Conservation (phyloP, 108 stramenopile species). For the Nannochloropsis oceanica region DNA sequence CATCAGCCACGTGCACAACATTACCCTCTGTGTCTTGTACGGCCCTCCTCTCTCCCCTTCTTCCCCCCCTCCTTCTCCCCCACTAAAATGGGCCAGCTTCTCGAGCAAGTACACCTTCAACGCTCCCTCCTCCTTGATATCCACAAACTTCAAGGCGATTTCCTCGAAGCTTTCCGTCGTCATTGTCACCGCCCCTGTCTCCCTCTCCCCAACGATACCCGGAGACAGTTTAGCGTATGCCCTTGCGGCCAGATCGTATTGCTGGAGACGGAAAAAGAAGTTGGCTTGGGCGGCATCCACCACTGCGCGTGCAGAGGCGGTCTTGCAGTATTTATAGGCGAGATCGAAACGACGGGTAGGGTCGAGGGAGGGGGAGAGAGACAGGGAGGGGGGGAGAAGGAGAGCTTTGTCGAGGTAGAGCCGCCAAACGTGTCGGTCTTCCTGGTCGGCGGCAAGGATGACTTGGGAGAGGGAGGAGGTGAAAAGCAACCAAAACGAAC, state of each 20-base stretch:
- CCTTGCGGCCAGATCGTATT: not conserved
- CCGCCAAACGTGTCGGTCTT: constrained; percentile 22
- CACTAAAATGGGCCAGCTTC: constrained; percentile 4
- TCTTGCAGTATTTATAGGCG: constrained; percentile 11
- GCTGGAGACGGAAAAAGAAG: not conserved
- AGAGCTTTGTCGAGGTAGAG: constrained; percentile 22
- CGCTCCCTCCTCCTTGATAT: constrained; percentile 3
- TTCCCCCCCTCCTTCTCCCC: not conserved
- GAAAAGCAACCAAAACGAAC: not conserved
- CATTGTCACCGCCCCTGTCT: not conserved
- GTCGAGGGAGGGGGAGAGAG: not conserved
- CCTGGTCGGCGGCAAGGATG: not conserved
- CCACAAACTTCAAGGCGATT: constrained; percentile 22
- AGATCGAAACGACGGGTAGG: constrained; percentile 5
- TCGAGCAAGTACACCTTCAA: constrained; percentile 11
- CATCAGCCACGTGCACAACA: constrained; percentile 30
- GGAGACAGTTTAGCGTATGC: not conserved
- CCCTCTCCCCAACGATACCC: not conserved
- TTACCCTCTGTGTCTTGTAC: constrained; percentile 17
- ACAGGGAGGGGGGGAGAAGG: not conserved
- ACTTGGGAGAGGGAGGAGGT: not conserved
- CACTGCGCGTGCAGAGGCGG: not conserved
- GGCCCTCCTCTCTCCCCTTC: constrained; percentile 3
- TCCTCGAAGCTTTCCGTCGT: not conserved
- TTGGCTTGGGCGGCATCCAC: not conserved